Percentiles rank a stretch among this genome's conserved stretches.
These are phyloP conservation scores for Eleusine coracana DNA, from an alignment of 176 grass and related monocot species.

Conservation along the genomic window DNA sequence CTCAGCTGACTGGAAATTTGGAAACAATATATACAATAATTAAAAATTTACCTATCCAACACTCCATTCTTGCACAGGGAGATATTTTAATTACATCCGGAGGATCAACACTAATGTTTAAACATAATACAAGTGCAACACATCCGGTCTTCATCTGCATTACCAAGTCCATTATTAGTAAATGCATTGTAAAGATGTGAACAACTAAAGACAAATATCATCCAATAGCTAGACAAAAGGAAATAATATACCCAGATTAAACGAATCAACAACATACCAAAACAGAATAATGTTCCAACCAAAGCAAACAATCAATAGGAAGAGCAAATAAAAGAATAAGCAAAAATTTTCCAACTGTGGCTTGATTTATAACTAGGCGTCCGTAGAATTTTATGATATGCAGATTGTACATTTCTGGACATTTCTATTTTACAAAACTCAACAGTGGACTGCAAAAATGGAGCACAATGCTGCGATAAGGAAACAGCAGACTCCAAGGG, in stretches of 20 bases:
- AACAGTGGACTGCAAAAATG: constrained; percentile 3
- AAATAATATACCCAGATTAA: not conserved
- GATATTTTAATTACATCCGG: constrained; percentile 99
- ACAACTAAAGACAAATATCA: constrained; percentile 25
- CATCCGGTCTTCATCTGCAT: constrained; percentile 96
- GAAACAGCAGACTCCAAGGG: constrained; percentile 9
- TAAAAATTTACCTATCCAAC: constrained; percentile 86
- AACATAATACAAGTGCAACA: constrained; percentile 93
- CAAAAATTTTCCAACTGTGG: not conserved
- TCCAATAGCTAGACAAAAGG: not conserved
- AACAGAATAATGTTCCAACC: not conserved
- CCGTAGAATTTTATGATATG: not conserved
- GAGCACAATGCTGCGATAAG: not conserved
- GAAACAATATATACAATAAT: constrained; percentile 24
- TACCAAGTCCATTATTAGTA: constrained; percentile 43
- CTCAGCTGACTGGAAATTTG: constrained; percentile 5
- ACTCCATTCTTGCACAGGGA: constrained; percentile 95
- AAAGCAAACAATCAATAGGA: constrained; percentile 1
- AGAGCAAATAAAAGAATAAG: constrained; percentile 10
- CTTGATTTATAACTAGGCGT: not conserved
- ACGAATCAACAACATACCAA: not conserved
- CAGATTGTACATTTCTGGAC: not conserved
- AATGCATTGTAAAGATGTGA: constrained; percentile 13
- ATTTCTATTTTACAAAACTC: constrained; percentile 28
- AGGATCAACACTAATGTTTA: constrained; percentile 96